A percentile compares a stretch with the other conserved stretches of the same genome.
These are phyloP conservation scores for Tricholoma terreum DNA, from an alignment of 768 basidiomycete genomes.

Conservation along the genomic window DNA sequence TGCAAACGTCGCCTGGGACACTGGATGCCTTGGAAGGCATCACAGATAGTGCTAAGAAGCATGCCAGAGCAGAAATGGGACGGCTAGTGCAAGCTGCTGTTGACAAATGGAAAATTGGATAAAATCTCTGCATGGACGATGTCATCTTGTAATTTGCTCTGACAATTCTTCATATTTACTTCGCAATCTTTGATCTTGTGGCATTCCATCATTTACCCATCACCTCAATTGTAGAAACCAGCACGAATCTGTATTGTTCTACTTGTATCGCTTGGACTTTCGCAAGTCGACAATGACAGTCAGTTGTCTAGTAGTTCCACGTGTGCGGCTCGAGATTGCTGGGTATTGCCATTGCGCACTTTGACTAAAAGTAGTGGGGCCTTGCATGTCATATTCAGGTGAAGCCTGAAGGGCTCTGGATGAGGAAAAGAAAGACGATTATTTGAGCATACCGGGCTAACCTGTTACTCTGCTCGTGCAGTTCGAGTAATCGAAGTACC, in stretches of 20 bases:
- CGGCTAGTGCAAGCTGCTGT: conserved; percentile 69
- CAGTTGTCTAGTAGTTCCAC: conserved; percentile 31
- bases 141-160: conserved; percentile 1
- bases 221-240: conserved; percentile 8
- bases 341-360: conserved; percentile 58
- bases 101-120: conserved; percentile 70
- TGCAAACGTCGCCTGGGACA: conserved; percentile 66
- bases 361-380: conserved; percentile 49
- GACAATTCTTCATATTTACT: conserved; percentile 4
- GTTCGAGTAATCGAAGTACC: conserved; percentile 46
- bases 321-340: conserved; percentile 50
- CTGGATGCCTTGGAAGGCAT: conserved; percentile 78
- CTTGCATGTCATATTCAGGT: conserved; percentile 22
- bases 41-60: conserved; percentile 78
- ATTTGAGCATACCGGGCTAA: conserved; percentile 10
- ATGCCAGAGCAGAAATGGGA: conserved; percentile 74
- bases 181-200: not conserved
- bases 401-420: conserved; percentile 20
- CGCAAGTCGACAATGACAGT: not conserved
- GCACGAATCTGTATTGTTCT: conserved; percentile 7
- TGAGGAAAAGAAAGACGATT: not conserved
- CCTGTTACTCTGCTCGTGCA: conserved; percentile 48
- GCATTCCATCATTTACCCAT: conserved; percentile 4
- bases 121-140: conserved; percentile 1
- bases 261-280: conserved; percentile 3